These are phyloP conservation scores for Pholiota microspora DNA, from an alignment of 768 basidiomycete species.

Conservation along the genomic window DNA sequence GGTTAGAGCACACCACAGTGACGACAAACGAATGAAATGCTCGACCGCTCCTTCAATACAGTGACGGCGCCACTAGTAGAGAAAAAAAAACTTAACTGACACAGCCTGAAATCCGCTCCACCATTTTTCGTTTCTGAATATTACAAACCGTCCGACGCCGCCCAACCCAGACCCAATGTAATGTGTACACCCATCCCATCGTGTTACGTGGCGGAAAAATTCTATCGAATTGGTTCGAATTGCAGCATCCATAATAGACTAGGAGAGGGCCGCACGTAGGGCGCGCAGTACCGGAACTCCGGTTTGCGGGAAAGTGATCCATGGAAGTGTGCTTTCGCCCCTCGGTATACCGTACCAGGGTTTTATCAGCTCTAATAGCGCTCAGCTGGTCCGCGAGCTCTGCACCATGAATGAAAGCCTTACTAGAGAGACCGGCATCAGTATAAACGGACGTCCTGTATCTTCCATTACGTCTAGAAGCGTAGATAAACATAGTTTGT, in stretches of 20 bases:
- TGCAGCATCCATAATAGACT: neutral
- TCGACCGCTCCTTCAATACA: neutral
- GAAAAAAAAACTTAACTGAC: neutral
- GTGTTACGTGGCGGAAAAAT: neutral
- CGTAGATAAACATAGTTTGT: conserved; percentile 1
- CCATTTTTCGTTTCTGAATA: neutral
- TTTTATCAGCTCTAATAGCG: neutral
- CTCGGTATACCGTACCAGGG: neutral
- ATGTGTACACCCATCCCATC: too few relatives aligned
- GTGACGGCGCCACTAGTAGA: neutral
- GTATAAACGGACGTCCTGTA: neutral
- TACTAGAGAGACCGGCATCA: conserved; percentile 4
- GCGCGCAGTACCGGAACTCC: neutral
- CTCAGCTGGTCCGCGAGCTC: neutral
- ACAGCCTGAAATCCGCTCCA: neutral
- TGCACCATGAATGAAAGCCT: neutral
- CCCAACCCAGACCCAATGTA: too few relatives aligned
- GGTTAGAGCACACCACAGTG: neutral
- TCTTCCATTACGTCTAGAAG: conserved; percentile 18
- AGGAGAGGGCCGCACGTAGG: neutral
- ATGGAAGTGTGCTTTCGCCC: neutral
- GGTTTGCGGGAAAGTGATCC: conserved; percentile 4
- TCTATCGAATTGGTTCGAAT: neutral
- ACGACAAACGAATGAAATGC: neutral
- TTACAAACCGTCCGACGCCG: neutral